Percentiles rank a stretch among this genome's conserved stretches.
Evolutionary conservation across 805 yeast genomes (phyloP).

Genomic region (Candida andamanensis): DNA sequence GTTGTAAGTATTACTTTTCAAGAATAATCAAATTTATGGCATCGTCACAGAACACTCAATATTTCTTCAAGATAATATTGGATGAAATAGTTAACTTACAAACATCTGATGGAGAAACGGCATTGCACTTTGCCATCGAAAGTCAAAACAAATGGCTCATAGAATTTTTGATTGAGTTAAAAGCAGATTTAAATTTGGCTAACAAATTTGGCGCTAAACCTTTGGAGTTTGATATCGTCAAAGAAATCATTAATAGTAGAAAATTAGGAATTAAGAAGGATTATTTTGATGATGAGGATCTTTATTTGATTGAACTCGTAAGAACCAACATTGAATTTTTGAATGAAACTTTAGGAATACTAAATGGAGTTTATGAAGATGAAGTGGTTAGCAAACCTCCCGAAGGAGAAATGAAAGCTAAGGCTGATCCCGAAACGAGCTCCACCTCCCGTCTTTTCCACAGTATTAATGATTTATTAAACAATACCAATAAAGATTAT

Average conservation of each 20-base stretch:
- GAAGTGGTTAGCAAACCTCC: conserved; percentile 9
- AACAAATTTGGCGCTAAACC: conserved; percentile 88
- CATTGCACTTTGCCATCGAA: conserved; percentile 39
- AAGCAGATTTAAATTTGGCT: conserved; percentile 56
- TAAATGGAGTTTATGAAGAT: conserved; percentile 7
- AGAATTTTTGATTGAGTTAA: conserved; percentile 27
- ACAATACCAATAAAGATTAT: conserved; percentile 35
- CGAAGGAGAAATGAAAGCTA: conserved; percentile 1
- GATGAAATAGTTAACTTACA: conserved; percentile 27
- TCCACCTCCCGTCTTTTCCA: conserved; percentile 30
- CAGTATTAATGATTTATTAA: conserved; percentile 35
- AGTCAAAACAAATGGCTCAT: conserved; percentile 35
- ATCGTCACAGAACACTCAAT: conserved; percentile 14
- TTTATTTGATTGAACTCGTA: conserved; percentile 30
- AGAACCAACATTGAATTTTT: conserved; percentile 30
- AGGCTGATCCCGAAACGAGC: conserved; percentile 5
- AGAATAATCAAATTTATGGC: conserved; percentile 32
- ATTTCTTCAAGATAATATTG: conserved; percentile 15
- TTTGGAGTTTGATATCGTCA: conserved; percentile 72
- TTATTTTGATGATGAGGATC: conserved; percentile 15
- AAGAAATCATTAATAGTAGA: conserved; percentile 22
- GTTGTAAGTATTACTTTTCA: conserved; percentile 29
- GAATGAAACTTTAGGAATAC: conserved; percentile 19
- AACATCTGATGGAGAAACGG: conserved; percentile 34
- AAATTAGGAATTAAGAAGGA: conserved; percentile 11